Evolutionary conservation across 2,329 filamentous ascomycete genomes (phyloP), one percentile per base, ranked within the genome.

Genomic region (Camillea tinctor): DNA sequence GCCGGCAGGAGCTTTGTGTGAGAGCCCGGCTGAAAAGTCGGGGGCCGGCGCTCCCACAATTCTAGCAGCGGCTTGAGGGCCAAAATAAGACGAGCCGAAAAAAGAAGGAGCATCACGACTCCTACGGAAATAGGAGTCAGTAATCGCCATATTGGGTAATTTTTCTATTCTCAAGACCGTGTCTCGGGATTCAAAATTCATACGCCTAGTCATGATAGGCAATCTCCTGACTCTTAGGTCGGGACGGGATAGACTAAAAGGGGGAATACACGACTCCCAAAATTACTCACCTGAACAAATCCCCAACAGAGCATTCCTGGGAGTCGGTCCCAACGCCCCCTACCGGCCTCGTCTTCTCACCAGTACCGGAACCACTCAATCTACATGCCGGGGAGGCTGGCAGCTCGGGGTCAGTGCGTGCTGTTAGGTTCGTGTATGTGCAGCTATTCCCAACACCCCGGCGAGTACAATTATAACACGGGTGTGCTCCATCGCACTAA

Each of bases 61-160:
- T 13, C 61, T 60, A 1, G 63, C 66, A 6, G 64, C 66, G 1
- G 60, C 64, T 21, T 68, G 64, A 11, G 61, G 64, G 1, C 64
- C 66, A 30, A 67, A 68, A 53, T 66, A 67, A 7, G 66, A 68
- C 8, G 58, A 60, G 22, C 64, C 64, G 40, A 61, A 63, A 55
- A 63, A 68, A 0, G 66, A 58, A 2, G 64, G 64, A 1, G 66
- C 66, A 21, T 63, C 61, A 9, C 64, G 60, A n/a, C 58, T 60
- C 20, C 40, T n/a, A n/a, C n/a, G n/a, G n/a, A n/a, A n/a, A n/a
- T n/a, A n/a, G n/a, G n/a, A n/a, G n/a, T n/a, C n/a, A n/a, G n/a
- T n/a, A n/a, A n/a, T n/a, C n/a, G n/a, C n/a, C n/a, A n/a, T n/a
- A n/a, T n/a, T n/a, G n/a, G n/a, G n/a, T n/a, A n/a, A n/a, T n/a